Evolutionary conservation across 139 green algal genomes (phyloP).

Genomic region (Monoraphidium neglectum): DNA sequence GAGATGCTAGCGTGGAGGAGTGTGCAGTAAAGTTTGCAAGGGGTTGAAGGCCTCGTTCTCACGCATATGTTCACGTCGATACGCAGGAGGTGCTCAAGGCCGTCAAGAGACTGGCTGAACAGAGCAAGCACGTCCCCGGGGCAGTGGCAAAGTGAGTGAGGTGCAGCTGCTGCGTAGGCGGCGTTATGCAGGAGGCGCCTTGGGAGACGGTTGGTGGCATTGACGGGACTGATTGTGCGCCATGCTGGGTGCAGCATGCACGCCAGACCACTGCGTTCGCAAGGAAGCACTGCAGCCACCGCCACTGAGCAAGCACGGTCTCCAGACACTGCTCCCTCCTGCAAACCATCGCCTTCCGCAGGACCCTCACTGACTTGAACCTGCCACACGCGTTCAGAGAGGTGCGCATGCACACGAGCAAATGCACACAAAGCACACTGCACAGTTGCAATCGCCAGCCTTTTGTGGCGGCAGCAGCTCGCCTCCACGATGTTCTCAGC

Average conservation of each 20-base stretch:
- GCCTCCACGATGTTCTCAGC: neutral
- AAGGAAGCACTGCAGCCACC: neutral
- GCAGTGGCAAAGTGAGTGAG: slow-evolving; percentile 42
- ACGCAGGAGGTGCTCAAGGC: slow-evolving; percentile 73
- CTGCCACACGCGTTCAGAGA: slow-evolving; percentile 60
- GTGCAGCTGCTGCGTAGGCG: neutral
- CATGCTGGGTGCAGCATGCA: no score
- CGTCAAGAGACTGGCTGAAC: slow-evolving; percentile 56
- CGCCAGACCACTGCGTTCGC: no score
- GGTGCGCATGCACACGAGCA: no score
- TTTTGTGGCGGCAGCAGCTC: no score
- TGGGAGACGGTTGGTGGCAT: neutral
- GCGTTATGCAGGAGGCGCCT: no score
- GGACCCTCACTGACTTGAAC: slow-evolving; percentile 60
- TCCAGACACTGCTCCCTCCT: neutral
- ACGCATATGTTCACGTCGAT: neutral
- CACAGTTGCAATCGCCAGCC: neutral
- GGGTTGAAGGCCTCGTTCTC: no score
- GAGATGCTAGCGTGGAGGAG: neutral
- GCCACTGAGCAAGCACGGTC: neutral
- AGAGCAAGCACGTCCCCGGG: slow-evolving; percentile 41
- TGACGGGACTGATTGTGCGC: no score
- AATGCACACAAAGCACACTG: neutral
- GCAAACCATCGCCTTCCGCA: slow-evolving; percentile 19
- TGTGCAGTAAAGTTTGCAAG: neutral